These are phyloP conservation scores for Nakaseomyces bracarensis DNA, from an alignment of 1,139 yeast species.

Conservation along the genomic window DNA sequence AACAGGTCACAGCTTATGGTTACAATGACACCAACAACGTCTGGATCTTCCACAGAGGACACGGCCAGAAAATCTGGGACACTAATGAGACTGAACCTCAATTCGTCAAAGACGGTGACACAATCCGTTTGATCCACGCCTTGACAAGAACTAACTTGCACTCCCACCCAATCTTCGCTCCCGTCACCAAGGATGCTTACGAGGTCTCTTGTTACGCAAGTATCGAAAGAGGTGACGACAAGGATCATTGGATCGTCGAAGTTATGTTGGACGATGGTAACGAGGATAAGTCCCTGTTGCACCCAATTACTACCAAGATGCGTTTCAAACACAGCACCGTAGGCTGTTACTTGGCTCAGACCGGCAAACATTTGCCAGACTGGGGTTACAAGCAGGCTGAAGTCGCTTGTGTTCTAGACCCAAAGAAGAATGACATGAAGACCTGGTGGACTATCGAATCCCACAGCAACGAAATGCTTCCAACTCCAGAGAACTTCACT, in stretches of 20 bases:
- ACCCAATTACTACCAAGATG: constrained; percentile 81
- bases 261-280: constrained; percentile 66
- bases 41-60: constrained; percentile 75
- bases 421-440: constrained; percentile 78
- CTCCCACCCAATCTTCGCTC: constrained; percentile 76
- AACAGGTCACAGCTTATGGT: constrained; percentile 89
- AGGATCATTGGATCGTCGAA: constrained; percentile 93
- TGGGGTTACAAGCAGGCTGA: constrained; percentile 99
- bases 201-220: constrained; percentile 97
- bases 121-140: constrained; percentile 70
- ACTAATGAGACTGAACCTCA: constrained; percentile 45
- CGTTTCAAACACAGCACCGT: constrained; percentile 61
- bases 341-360: constrained; percentile 80
- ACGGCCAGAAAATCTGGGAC: constrained; percentile 50
- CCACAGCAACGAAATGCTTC: constrained; percentile 68
- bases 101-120: constrained; percentile 62
- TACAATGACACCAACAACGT: constrained; percentile 89
- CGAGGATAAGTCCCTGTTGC: constrained; percentile 61
- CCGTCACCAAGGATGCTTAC: constrained; percentile 56
- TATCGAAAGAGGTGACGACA: constrained; percentile 72
- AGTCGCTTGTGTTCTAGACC: constrained; percentile 72
- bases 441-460: constrained; percentile 98
- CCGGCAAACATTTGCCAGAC: constrained; percentile 74
- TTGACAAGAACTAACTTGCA: constrained; percentile 85
- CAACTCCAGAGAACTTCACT: constrained; percentile 65